phyloP scores from a whole-genome alignment of 495 filamentous ascomycete genomes.

The Tuber umbilicatum region DNA sequence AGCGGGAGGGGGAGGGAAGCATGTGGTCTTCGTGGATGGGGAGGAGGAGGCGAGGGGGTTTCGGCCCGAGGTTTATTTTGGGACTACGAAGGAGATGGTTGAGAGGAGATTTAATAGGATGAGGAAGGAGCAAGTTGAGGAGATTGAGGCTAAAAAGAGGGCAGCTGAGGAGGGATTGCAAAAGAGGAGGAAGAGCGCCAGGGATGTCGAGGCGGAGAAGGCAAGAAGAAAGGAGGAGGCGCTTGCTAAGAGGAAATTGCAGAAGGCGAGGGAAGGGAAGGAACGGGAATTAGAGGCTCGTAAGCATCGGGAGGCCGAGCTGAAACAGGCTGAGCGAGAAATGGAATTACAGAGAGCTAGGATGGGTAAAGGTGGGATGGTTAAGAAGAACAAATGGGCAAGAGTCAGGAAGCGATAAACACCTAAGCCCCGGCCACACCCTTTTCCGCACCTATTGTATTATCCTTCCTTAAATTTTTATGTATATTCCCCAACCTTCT shows the following conservation, averaged over 20 bases:
- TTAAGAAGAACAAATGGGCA: constrained; percentile 37
- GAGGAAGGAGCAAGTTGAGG: constrained; percentile 29
- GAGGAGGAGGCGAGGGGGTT: constrained; percentile 50
- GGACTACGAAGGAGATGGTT: constrained; percentile 40
- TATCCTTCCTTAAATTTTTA: neutral
- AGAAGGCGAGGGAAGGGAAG: constrained; percentile 48
- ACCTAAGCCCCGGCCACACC: neutral
- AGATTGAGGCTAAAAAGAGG: constrained; percentile 16
- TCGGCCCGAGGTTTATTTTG: constrained; percentile 42
- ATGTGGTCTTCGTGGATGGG: constrained; percentile 55
- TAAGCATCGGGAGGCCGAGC: constrained; percentile 61
- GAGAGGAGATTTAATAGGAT: constrained; percentile 40
- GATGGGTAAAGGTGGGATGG: constrained; percentile 59
- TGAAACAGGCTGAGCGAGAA: constrained; percentile 65
- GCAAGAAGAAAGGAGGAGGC: constrained; percentile 50
- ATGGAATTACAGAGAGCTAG: constrained; percentile 69
- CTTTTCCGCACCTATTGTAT: neutral
- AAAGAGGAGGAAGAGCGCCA: constrained; percentile 24
- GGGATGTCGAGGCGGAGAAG: constrained; percentile 21
- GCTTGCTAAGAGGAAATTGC: constrained; percentile 48
- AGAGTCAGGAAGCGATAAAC: constrained; percentile 33
- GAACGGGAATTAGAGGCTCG: constrained; percentile 57
- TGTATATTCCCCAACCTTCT: neutral
- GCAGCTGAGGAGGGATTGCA: constrained; percentile 18
- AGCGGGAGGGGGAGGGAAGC: constrained; percentile 44